A percentile compares a stretch with the other conserved stretches of the same genome.
Evolutionary conservation across 257 asterid species (phyloP).

Genomic region (Solanum tarijense): DNA sequence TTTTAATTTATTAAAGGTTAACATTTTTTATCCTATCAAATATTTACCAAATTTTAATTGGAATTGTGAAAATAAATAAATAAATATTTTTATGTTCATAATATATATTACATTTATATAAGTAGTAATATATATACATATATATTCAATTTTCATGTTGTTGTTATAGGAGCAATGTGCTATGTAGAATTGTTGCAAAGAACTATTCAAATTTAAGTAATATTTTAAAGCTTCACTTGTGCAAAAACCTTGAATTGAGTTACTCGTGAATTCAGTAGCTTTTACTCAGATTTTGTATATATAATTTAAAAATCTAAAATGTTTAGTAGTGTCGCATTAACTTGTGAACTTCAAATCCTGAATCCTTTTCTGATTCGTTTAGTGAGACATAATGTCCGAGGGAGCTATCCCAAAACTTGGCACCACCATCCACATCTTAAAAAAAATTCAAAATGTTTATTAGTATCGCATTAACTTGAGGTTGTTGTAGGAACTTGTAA

Average conservation of each 20-base stretch:
- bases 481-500: not conserved
- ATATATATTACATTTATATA: not conserved
- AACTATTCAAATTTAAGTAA: not conserved
- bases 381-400: conserved; percentile 23
- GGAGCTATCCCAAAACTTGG: conserved; percentile 25
- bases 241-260: not conserved
- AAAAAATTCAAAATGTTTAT: too few relatives aligned
- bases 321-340: not conserved
- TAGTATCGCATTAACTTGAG: not conserved
- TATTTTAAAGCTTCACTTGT: not conserved
- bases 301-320: too few relatives aligned
- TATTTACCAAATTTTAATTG: not conserved
- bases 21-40: too few relatives aligned
- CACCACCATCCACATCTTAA: conserved; percentile 57
- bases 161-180: not conserved
- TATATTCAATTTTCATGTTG: not conserved
- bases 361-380: not conserved
- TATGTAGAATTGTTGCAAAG: not conserved
- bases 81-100: not conserved
- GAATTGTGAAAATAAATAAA: not conserved
- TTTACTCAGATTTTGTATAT: not conserved
- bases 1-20: too few relatives aligned
- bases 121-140: not conserved
- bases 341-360: not conserved
- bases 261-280: not conserved